phyloP scores from a whole-genome alignment of 106 monocot genomes.

The Xerophyta viscosa region DNA sequence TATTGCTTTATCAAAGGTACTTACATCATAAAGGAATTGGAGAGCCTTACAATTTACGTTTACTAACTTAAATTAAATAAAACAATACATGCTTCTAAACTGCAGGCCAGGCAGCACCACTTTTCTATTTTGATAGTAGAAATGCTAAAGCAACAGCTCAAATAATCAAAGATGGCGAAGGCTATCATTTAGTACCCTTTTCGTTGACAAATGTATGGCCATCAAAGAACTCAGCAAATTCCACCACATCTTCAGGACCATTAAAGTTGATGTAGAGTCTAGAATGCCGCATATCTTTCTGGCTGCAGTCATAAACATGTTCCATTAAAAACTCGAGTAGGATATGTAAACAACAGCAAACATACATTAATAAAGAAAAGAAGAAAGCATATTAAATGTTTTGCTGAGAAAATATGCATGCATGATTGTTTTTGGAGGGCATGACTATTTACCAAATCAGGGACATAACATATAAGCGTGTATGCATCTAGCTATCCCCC shows the following conservation, averaged over 20 bases:
- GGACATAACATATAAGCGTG: too few species aligned
- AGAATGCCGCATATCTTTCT: conserved; percentile 56
- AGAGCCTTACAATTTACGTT: too few species aligned
- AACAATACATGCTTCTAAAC: too few species aligned
- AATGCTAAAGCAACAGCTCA: neutral
- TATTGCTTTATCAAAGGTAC: too few species aligned
- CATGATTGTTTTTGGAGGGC: too few species aligned
- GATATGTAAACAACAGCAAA: neutral
- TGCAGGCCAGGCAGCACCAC: neutral
- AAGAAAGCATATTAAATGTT: neutral
- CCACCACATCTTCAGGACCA: conserved; percentile 58
- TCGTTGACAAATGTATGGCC: conserved; percentile 90
- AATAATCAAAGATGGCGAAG: neutral
- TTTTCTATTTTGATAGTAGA: neutral
- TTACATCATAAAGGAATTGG: too few species aligned
- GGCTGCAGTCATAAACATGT: conserved; percentile 27
- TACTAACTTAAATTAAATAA: too few species aligned
- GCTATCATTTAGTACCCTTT: conserved; percentile 43
- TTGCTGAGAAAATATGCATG: too few species aligned
- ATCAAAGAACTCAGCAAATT: conserved; percentile 90
- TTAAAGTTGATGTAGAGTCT: conserved; percentile 74
- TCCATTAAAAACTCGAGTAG: neutral
- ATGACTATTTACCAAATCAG: too few species aligned
- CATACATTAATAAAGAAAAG: neutral
- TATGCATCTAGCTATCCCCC: too few species aligned